These are phyloP conservation scores for Phanerochaete carnosa DNA, from an alignment of 768 basidiomycete genomes.

Conservation along the genomic window DNA sequence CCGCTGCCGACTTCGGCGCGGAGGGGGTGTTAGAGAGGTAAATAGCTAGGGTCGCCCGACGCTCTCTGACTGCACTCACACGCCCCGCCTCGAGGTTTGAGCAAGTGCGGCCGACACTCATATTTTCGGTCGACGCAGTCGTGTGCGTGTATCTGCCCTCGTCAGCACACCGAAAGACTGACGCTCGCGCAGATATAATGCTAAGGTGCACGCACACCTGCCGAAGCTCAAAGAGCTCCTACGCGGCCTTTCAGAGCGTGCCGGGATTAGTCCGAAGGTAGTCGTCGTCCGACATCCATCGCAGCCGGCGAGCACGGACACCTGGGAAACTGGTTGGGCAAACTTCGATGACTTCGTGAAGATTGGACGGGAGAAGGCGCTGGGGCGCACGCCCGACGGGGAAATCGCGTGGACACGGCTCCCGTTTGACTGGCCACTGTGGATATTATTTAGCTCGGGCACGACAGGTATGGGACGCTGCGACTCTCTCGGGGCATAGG, in stretches of 20 bases:
- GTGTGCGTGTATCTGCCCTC: conserved; percentile 41
- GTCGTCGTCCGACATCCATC: conserved; percentile 52
- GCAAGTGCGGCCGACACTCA: conserved; percentile 71
- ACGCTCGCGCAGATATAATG: conserved; percentile 57
- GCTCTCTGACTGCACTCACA: conserved; percentile 5
- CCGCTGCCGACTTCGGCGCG: conserved; percentile 80
- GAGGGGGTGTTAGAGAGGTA: conserved; percentile 74
- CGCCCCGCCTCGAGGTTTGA: conserved; percentile 47
- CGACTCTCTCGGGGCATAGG: neutral
- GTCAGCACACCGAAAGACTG: neutral
- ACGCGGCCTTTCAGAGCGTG: conserved; percentile 41
- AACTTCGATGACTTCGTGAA: conserved; percentile 53
- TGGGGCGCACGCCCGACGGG: conserved; percentile 48
- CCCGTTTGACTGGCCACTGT: conserved; percentile 74
- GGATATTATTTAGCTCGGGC: conserved; percentile 84
- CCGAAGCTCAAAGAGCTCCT: conserved; percentile 61
- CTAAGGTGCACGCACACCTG: conserved; percentile 63
- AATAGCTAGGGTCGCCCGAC: conserved; percentile 22
- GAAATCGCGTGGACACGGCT: conserved; percentile 63
- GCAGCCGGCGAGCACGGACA: conserved; percentile 26
- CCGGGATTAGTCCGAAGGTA: conserved; percentile 41
- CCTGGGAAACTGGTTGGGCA: conserved; percentile 48
- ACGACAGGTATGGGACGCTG: conserved; percentile 56
- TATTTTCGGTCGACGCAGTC: conserved; percentile 72
- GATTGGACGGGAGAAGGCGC: conserved; percentile 40